Evolutionary conservation across 169 alveolate species (phyloP).

Genomic region (Cryptosporidium meleagridis): DNA sequence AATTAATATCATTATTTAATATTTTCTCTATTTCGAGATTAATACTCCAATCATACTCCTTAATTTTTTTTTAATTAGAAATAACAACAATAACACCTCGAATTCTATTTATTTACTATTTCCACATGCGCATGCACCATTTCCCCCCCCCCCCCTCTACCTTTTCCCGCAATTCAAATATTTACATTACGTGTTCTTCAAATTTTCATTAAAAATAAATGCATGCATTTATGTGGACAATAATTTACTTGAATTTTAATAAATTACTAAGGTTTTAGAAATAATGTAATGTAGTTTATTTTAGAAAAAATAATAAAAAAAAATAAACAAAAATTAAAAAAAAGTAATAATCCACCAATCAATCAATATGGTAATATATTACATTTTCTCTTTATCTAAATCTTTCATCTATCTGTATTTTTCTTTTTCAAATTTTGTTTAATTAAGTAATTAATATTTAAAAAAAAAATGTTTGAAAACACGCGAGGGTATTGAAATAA

Average conservation of each 20-base stretch:
- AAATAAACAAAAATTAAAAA: too few relatives aligned
- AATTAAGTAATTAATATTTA: neutral
- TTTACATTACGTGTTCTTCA: neutral
- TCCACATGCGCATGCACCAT: neutral
- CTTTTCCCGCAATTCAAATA: neutral
- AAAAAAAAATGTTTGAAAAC: neutral
- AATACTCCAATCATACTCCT: neutral
- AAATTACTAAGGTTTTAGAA: neutral
- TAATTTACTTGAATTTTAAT: neutral
- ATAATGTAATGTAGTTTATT: too few relatives aligned
- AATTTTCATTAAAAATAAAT: neutral
- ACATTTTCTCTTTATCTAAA: neutral
- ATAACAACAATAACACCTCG: neutral
- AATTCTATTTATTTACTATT: too few relatives aligned
- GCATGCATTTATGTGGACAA: conserved; percentile 11
- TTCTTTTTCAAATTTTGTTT: neutral
- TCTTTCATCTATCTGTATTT: neutral
- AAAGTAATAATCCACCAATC: neutral
- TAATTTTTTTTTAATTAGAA: neutral
- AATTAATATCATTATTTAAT: neutral
- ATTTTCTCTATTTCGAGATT: conserved; percentile 26
- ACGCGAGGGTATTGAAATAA: neutral
- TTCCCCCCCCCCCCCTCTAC: neutral
- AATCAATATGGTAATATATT: neutral
- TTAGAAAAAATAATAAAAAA: too few relatives aligned